Evolutionary conservation across 192 early-diverging fungal species (phyloP).

Genomic region (Gryganskiella cystojenkinii): DNA sequence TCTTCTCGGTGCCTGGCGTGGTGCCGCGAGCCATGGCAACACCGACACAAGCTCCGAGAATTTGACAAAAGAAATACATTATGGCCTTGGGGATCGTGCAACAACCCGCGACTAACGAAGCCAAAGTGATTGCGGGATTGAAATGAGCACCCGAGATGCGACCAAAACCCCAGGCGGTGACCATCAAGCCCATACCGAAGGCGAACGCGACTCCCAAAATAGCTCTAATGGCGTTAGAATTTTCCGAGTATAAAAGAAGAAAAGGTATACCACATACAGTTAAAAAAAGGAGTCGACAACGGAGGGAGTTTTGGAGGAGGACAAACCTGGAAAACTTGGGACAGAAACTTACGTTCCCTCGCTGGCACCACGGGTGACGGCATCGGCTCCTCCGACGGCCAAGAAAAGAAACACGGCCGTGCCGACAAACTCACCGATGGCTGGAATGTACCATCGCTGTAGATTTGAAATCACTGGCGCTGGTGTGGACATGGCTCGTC

Average conservation of each 20-base stretch:
- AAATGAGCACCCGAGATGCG: constrained; percentile 67
- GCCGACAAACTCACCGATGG: constrained; percentile 52
- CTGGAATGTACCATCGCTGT: constrained; percentile 33
- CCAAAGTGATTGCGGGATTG: constrained; percentile 72
- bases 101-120: constrained; percentile 60
- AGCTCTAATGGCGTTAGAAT: not conserved
- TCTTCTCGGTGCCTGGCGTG: not conserved
- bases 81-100: constrained; percentile 42
- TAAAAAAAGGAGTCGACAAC: not conserved
- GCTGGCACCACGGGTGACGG: constrained; percentile 12
- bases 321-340: not conserved
- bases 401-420: constrained; percentile 53
- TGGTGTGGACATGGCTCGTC: not conserved
- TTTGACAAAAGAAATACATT: constrained; percentile 66
- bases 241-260: no score
- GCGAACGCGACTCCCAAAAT: constrained; percentile 52
- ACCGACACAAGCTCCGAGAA: constrained; percentile 64
- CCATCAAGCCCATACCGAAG: constrained; percentile 59
- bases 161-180: constrained; percentile 58
- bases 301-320: no score
- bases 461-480: constrained; percentile 1
- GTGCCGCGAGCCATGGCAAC: constrained; percentile 37
- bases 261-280: not conserved
- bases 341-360: constrained; percentile 30
- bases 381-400: constrained; percentile 53